Percentiles rank a stretch among this genome's conserved stretches.
Conservation (phyloP, 2,329 filamentous ascomycete genomes). For the Ophiosphaerella korrae region DNA sequence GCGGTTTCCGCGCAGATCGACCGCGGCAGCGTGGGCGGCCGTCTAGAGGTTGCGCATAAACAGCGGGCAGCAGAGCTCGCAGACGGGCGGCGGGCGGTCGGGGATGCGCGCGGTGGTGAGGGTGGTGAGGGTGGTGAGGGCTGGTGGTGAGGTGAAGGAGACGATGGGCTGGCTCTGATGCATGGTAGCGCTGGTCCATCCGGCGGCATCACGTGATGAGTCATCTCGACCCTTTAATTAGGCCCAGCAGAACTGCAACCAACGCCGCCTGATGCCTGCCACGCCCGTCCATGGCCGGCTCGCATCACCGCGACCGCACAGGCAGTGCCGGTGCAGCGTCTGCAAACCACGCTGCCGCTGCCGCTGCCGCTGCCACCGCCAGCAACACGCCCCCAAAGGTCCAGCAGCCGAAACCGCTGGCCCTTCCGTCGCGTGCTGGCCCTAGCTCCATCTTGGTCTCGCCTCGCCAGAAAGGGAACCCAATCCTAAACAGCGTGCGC, state of each 20-base stretch:
- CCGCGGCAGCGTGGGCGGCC: slow-evolving; percentile 35
- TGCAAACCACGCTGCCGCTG: slow-evolving; percentile 1
- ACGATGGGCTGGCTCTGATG: neutral
- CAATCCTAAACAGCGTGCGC: slow-evolving; percentile 81
- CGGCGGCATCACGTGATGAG: neutral
- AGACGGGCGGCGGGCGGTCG: slow-evolving; percentile 5
- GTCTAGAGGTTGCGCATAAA: slow-evolving; percentile 41
- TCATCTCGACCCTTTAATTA: neutral
- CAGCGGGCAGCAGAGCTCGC: slow-evolving; percentile 12
- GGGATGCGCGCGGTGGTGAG: slow-evolving; percentile 8
- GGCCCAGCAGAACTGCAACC: neutral
- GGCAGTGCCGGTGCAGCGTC: slow-evolving; percentile 11
- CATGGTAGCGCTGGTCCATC: neutral
- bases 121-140: slow-evolving; percentile 11
- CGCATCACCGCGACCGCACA: slow-evolving; percentile 34
- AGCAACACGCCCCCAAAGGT: slow-evolving; percentile 53
- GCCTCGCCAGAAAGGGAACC: slow-evolving; percentile 91
- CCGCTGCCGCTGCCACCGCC: neutral
- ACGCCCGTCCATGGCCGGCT: slow-evolving; percentile 25
- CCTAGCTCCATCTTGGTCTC: slow-evolving; percentile 88
- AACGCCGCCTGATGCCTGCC: slow-evolving; percentile 22
- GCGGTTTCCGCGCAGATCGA: slow-evolving; percentile 35
- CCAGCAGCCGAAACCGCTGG: slow-evolving; percentile 87
- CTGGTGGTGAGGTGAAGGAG: slow-evolving; percentile 3
- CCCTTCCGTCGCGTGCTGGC: slow-evolving; percentile 68